These are phyloP conservation scores for Usnea hakonensis DNA, from an alignment of 495 filamentous ascomycete species.

Conservation along the genomic window DNA sequence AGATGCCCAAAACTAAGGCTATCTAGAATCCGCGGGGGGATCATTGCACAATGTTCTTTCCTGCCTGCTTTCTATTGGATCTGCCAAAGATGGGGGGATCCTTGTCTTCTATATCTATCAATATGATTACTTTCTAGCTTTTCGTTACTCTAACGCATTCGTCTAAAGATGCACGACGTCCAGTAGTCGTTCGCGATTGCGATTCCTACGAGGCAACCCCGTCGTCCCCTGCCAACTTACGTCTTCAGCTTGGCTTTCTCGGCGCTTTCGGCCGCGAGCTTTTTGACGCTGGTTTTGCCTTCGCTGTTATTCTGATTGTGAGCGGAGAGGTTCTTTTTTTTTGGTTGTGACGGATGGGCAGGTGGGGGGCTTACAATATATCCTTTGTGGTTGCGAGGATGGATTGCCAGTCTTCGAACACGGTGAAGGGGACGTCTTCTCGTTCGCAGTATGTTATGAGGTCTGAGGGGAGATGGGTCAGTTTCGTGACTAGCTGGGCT, in stretches of 20 bases:
- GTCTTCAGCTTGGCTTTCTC: slow-evolving; percentile 17
- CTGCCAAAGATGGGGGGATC: too few species aligned
- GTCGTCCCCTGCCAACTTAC: not conserved
- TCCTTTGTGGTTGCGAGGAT: slow-evolving; percentile 68
- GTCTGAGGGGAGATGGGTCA: slow-evolving; percentile 42
- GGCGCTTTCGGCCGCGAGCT: slow-evolving; percentile 20
- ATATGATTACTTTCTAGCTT: too few species aligned
- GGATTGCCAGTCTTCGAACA: slow-evolving; percentile 68
- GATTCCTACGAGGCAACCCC: not conserved
- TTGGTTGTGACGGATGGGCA: not conserved
- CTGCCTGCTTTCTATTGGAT: too few species aligned
- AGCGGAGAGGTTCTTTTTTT: not conserved
- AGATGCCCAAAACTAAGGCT: too few species aligned
- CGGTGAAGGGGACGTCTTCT: slow-evolving; percentile 70
- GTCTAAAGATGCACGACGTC: not conserved
- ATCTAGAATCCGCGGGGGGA: too few species aligned
- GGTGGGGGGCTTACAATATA: slow-evolving; percentile 37
- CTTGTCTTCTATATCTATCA: slow-evolving; percentile 6
- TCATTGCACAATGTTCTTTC: too few species aligned
- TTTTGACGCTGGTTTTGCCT: slow-evolving; percentile 20
- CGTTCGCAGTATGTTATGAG: slow-evolving; percentile 73
- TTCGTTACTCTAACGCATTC: too few species aligned
- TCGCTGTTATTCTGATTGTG: slow-evolving; percentile 10
- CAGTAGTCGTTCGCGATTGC: not conserved
- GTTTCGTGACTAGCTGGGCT: not conserved